phyloP scores from a whole-genome alignment of 371 early-diverging fungal species.

The Apophysomyces variabilis region DNA sequence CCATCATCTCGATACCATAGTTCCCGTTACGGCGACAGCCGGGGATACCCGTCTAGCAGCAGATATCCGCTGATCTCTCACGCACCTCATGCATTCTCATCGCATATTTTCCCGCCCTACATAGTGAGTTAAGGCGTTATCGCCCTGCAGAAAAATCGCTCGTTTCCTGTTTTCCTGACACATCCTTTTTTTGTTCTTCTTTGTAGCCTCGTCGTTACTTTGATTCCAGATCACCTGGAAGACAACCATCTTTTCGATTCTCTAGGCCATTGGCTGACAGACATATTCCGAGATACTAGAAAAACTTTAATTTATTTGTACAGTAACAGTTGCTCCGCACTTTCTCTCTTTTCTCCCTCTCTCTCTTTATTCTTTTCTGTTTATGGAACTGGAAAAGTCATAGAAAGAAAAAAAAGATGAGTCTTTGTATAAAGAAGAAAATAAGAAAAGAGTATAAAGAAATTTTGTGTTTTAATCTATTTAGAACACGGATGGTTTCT shows the following conservation, averaged over 20 bases:
- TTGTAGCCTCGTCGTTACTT: constrained; percentile 33
- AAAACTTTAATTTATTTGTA: constrained; percentile 13
- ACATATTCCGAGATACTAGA: constrained; percentile 32
- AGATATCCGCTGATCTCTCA: constrained; percentile 14
- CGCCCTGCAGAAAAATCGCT: constrained; percentile 7
- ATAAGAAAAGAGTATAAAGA: no score
- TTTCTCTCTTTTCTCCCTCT: not conserved
- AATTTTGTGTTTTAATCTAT: no score
- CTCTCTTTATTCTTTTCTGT: not conserved
- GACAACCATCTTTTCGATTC: constrained; percentile 22
- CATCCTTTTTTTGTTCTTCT: not conserved
- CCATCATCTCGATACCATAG: constrained; percentile 19
- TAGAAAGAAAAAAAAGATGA: constrained; percentile 3
- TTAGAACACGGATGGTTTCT: no score
- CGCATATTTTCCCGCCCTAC: constrained; percentile 16
- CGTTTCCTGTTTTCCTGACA: not conserved
- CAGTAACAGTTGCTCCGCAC: not conserved
- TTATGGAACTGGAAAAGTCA: not conserved
- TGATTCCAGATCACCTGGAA: constrained; percentile 27
- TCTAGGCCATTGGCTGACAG: constrained; percentile 29
- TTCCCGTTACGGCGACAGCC: constrained; percentile 23
- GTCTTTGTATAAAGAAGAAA: not conserved
- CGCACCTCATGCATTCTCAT: constrained; percentile 15
- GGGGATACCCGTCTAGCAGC: constrained; percentile 11
- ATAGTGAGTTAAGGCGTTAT: constrained; percentile 9